phyloP scores from a whole-genome alignment of 2,329 filamentous ascomycete genomes.

The Fusarium sp. region DNA sequence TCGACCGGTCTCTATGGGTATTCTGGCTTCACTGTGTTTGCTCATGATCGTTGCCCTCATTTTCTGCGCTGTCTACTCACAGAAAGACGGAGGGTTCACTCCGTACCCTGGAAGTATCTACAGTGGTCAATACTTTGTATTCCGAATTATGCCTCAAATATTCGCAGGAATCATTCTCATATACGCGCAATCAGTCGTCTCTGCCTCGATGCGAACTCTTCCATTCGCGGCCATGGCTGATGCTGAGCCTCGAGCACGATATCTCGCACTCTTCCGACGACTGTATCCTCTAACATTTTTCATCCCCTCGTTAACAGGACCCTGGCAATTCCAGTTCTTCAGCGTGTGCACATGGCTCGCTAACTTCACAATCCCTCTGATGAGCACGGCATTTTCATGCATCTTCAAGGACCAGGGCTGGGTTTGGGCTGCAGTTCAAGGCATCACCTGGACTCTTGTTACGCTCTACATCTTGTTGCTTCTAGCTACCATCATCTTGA shows the following conservation, averaged over 20 bases:
- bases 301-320: constrained; percentile 70
- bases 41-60: constrained; percentile 80
- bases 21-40: constrained; percentile 72
- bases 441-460: constrained; percentile 82
- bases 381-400: constrained; percentile 80
- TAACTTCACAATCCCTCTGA: constrained; percentile 83
- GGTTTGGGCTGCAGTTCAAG: constrained; percentile 84
- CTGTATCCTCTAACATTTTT: constrained; percentile 79
- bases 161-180: constrained; percentile 78
- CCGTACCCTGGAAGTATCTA: constrained; percentile 76
- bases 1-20: constrained; percentile 72
- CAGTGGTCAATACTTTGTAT: constrained; percentile 83
- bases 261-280: constrained; percentile 75
- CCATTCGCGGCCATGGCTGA: constrained; percentile 85
- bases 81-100: constrained; percentile 72
- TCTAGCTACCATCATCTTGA: constrained; percentile 64
- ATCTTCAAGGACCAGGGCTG: constrained; percentile 71
- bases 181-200: constrained; percentile 81
- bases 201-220: constrained; percentile 79
- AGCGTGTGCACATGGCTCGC: constrained; percentile 81
- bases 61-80: constrained; percentile 78
- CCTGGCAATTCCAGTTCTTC: constrained; percentile 75
- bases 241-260: constrained; percentile 68
- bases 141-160: constrained; percentile 86
- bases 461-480: constrained; percentile 78